phyloP scores from a whole-genome alignment of 1,284 basidiomycete genomes.

The Wallemia ichthyophaga region DNA sequence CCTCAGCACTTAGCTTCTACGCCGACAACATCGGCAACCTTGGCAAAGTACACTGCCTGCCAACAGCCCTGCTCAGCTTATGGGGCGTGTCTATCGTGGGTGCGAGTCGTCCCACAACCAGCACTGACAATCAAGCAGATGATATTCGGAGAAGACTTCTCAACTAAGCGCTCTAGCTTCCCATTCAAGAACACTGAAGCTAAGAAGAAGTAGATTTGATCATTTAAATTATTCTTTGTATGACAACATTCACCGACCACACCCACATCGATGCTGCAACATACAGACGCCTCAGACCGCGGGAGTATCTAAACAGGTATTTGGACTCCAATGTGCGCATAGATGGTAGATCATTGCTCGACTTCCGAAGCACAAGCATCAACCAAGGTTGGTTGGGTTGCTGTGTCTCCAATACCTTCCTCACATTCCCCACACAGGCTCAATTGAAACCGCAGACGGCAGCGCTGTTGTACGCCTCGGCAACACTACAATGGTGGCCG shows the following conservation, averaged over 20 bases:
- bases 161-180: neutral
- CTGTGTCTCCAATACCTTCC: too few species aligned
- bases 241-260: neutral
- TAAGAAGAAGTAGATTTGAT: neutral
- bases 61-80: neutral
- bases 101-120: neutral
- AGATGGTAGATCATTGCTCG: slow-evolving; percentile 33
- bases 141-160: neutral
- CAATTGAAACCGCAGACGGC: slow-evolving; percentile 65
- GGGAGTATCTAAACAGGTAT: slow-evolving; percentile 47
- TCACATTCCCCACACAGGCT: slow-evolving; percentile 33
- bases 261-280: slow-evolving; percentile 21
- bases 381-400: neutral
- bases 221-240: too few species aligned
- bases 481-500: slow-evolving; percentile 66
- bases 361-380: slow-evolving; percentile 12
- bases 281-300: slow-evolving; percentile 54
- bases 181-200: neutral
- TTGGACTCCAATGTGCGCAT: slow-evolving; percentile 36
- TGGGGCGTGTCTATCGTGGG: neutral
- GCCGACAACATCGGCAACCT: neutral
- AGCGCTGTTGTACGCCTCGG: slow-evolving; percentile 69
- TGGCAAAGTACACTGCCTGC: neutral
- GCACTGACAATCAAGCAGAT: neutral
- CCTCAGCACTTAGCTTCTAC: neutral